These are phyloP conservation scores for Cryptococcus sp. DNA, from an alignment of 1,284 basidiomycete species.

Conservation along the genomic window DNA sequence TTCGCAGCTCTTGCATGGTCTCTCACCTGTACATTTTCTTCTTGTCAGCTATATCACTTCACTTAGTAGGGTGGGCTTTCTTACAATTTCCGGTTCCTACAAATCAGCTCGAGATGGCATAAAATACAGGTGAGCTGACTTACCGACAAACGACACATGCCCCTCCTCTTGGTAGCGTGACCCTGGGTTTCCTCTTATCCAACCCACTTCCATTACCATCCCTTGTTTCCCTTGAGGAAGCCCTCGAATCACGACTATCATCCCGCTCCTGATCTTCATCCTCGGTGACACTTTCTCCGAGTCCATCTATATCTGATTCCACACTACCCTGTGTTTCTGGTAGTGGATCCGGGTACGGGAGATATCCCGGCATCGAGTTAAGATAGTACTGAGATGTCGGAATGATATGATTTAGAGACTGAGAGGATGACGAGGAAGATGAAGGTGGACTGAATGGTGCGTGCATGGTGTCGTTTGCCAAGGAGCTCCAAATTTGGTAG, in stretches of 20 bases:
- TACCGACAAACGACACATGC: slow-evolving; percentile 30
- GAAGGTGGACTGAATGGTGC: too few relatives aligned
- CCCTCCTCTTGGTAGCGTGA: slow-evolving; percentile 25
- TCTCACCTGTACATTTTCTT: slow-evolving; percentile 32
- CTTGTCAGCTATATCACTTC: not conserved
- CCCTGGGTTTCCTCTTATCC: slow-evolving; percentile 23
- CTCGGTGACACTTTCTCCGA: not conserved
- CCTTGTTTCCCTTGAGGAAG: slow-evolving; percentile 1
- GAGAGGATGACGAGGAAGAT: too few relatives aligned
- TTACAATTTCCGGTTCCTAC: slow-evolving; percentile 26
- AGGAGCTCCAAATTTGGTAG: too few relatives aligned
- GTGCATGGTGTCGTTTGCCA: too few relatives aligned
- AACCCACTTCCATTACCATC: slow-evolving; percentile 1
- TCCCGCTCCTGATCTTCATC: not conserved
- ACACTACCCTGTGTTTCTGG: too few relatives aligned
- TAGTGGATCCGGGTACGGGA: too few relatives aligned
- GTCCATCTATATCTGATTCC: not conserved
- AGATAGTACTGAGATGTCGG: too few relatives aligned
- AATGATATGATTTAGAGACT: too few relatives aligned
- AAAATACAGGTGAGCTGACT: slow-evolving; percentile 1
- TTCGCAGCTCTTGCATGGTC: slow-evolving; percentile 23
- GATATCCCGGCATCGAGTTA: too few relatives aligned
- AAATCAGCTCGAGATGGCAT: not conserved
- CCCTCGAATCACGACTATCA: not conserved
- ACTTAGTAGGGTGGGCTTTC: too few relatives aligned